Evolutionary conservation across 2,329 filamentous ascomycete genomes (phyloP), one percentile per base, ranked within the genome.

Genomic region (Colletotrichum sp.): DNA sequence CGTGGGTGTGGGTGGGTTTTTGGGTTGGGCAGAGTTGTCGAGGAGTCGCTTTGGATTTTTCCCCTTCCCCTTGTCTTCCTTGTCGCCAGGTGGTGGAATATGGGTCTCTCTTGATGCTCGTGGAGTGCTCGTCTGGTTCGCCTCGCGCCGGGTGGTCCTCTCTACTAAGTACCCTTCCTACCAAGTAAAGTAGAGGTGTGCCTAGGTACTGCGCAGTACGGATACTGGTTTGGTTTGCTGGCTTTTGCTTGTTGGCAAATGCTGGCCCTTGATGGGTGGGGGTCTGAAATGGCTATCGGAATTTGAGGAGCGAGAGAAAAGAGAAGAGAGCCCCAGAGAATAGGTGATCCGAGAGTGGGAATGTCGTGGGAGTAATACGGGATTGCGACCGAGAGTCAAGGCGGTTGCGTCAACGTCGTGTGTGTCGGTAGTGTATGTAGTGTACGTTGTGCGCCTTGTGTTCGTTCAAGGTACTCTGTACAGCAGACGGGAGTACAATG

Each of bases 11-110:
- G 71, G 74, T 70, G 71, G 67, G 74, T 77, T 75, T 69, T 75
- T 74, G 78, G 77, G 77, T 77, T 78, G 77, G 77, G 79, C 79
- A 81, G 78, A 70, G 57, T 61, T 28, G 67, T 52, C 26, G 28
- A 34, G 43, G 43, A 57, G 28, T 57, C 65, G 43, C 38, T 38
- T 73, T 55, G 18, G 24, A 38, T 57, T 63, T 67, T 55, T n/a
- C 32, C 43, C 28, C 36, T 38, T 34, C 38, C 36, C 30, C 24
- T 72, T 48, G 66, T 32, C 66, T 32, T 60, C 60, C 72, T 60
- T 60, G 52, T 24, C 36, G 65, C 28, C 26, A 21, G 32, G 32
- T 64, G 61, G 30, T 24, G 24, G 57, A 63, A 34, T 32, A 26
- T 71, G 28, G 15, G 60, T 57, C 48, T 52, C n/a, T 48, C 48